phyloP scores from a whole-genome alignment of 495 filamentous ascomycete genomes.

The Ramalina peruviana region DNA sequence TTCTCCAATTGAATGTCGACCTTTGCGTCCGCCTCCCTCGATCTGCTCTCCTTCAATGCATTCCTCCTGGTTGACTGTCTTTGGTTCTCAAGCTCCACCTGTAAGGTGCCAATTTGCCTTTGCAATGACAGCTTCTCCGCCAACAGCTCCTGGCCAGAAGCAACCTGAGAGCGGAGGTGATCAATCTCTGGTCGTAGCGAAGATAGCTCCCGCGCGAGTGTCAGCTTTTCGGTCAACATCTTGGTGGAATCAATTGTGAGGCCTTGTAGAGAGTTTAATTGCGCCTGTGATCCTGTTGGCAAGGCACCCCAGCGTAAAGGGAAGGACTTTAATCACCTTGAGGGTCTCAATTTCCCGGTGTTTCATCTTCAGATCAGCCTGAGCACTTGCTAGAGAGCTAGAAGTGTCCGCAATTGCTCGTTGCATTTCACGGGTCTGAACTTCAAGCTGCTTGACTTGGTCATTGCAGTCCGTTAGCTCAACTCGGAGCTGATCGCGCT shows the following conservation, averaged over 20 bases:
- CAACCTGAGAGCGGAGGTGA: constrained; percentile 55
- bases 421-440: constrained; percentile 39
- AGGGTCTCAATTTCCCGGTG: constrained; percentile 50
- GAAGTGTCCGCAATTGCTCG: constrained; percentile 41
- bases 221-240: constrained; percentile 60
- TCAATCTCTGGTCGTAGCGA: constrained; percentile 64
- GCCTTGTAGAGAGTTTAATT: constrained; percentile 48
- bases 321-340: constrained; percentile 35
- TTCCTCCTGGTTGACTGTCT: constrained; percentile 52
- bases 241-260: constrained; percentile 53
- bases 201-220: constrained; percentile 56
- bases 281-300: constrained; percentile 33
- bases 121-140: constrained; percentile 65
- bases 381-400: constrained; percentile 40
- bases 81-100: constrained; percentile 69
- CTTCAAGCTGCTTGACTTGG: constrained; percentile 32
- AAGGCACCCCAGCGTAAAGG: neutral
- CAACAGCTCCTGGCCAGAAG: constrained; percentile 48
- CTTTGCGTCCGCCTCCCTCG: constrained; percentile 31
- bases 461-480: constrained; percentile 43
- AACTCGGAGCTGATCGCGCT: constrained; percentile 50
- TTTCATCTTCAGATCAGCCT: constrained; percentile 41
- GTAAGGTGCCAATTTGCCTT: constrained; percentile 55
- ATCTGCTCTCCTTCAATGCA: constrained; percentile 33
- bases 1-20: constrained; percentile 28